Evolutionary conservation across 2,329 filamentous ascomycete species (phyloP).

Genomic region (Diaporthe aspalathi): DNA sequence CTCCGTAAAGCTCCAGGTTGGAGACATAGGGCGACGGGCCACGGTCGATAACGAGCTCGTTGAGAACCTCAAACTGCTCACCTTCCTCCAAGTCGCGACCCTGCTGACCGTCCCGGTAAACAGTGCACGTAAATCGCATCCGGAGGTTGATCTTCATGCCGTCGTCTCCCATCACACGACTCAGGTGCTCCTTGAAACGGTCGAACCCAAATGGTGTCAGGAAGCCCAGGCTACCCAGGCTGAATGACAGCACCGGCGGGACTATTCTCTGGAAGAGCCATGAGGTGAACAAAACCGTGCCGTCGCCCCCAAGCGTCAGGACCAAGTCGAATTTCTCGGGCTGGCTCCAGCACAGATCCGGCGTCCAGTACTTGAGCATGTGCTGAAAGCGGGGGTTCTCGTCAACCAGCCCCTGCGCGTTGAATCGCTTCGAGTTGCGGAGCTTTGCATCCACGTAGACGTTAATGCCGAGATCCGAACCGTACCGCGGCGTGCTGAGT

Average conservation of each 20-base stretch:
- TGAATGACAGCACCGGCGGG: constrained; percentile 86
- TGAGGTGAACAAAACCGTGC: constrained; percentile 87
- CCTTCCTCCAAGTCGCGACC: constrained; percentile 82
- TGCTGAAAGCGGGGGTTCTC: constrained; percentile 80
- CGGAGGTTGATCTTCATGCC: constrained; percentile 98
- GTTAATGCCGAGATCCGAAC: constrained; percentile 89
- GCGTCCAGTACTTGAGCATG: constrained; percentile 96
- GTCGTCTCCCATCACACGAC: constrained; percentile 89
- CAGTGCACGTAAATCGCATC: constrained; percentile 99
- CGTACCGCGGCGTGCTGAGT: constrained; percentile 88
- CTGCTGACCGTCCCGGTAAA: constrained; percentile 78
- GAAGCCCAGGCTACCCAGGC: constrained; percentile 87
- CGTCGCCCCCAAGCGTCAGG: constrained; percentile 86
- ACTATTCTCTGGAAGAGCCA: constrained; percentile 94
- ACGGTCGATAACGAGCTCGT: constrained; percentile 97
- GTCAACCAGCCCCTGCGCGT: constrained; percentile 76
- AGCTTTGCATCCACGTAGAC: constrained; percentile 99
- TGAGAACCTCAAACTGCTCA: constrained; percentile 97
- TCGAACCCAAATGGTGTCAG: constrained; percentile 89
- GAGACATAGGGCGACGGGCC: constrained; percentile 97
- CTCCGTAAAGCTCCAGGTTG: constrained; percentile 94
- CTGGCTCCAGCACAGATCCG: constrained; percentile 91
- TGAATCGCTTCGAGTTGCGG: constrained; percentile 87
- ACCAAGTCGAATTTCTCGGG: constrained; percentile 98
- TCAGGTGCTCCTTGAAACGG: constrained; percentile 86